phyloP scores from a whole-genome alignment of 768 basidiomycete genomes.

The Russula virescens region DNA sequence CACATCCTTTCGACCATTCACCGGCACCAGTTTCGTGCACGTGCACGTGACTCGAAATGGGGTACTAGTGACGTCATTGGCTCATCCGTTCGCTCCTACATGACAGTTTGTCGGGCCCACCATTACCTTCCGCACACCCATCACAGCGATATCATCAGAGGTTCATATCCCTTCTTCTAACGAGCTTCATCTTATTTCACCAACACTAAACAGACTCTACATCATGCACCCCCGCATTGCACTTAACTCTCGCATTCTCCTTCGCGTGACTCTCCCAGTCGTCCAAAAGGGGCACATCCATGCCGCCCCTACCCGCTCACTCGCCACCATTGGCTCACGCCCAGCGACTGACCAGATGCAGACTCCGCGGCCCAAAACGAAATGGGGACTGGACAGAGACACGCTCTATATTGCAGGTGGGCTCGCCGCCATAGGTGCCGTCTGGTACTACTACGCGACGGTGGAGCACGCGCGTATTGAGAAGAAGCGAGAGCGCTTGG shows the following conservation, averaged over 20 bases:
- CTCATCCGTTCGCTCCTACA: no score
- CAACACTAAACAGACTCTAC: background rate
- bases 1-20: no score
- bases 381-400: background rate
- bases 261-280: background rate
- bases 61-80: no score
- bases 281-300: background rate
- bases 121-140: no score
- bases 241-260: background rate
- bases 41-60: no score
- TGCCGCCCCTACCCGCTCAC: background rate
- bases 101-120: no score
- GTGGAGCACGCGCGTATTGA: slow-evolving; percentile 19
- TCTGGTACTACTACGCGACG: slow-evolving; percentile 22
- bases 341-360: slow-evolving; percentile 6
- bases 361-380: background rate
- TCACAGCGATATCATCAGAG: no score
- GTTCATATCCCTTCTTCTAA: no score
- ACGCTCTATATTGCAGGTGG: slow-evolving; percentile 19
- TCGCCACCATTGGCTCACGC: slow-evolving; percentile 11
- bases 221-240: background rate
- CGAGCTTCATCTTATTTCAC: background rate
- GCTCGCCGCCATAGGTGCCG: slow-evolving; percentile 12
- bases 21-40: no score
- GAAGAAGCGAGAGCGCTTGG: background rate